Conservation (phyloP, 2,329 filamentous ascomycete species). For the Colletotrichum tropicicola region DNA sequence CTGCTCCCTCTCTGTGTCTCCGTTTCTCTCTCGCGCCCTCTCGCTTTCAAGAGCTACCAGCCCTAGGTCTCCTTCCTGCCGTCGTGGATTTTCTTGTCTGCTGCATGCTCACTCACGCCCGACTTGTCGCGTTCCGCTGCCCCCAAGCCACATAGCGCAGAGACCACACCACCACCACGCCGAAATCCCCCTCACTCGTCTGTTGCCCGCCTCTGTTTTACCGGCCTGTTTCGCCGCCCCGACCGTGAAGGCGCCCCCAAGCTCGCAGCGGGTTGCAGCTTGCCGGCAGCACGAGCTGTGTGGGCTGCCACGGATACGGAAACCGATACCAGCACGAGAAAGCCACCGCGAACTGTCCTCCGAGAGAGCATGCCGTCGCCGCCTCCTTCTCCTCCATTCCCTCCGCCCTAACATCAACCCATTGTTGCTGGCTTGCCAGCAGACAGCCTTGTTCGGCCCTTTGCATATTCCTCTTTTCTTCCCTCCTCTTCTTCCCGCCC, state of each 20-base stretch:
- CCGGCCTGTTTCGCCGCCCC: no score
- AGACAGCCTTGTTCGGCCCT: no score
- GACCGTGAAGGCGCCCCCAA: background rate
- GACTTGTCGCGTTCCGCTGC: background rate
- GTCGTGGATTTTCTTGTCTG: background rate
- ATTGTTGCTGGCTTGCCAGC: no score
- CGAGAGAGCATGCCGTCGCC: slow-evolving; percentile 20
- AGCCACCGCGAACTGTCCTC: slow-evolving; percentile 25
- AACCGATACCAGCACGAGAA: background rate
- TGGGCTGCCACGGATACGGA: slow-evolving; percentile 10
- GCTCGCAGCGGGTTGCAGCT: background rate
- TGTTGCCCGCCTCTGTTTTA: slow-evolving; percentile 18
- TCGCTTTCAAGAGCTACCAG: background rate
- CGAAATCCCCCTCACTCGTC: slow-evolving; percentile 12
- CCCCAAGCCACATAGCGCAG: slow-evolving; percentile 16
- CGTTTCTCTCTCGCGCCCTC: background rate
- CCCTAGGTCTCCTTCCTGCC: background rate
- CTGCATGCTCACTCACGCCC: background rate
- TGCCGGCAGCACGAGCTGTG: background rate
- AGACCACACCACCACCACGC: slow-evolving; percentile 24
- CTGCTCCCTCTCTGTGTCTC: no score
- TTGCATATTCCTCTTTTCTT: background rate
- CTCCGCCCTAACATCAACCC: background rate
- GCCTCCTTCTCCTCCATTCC: slow-evolving; percentile 11
- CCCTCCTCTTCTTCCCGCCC: background rate